Evolutionary conservation across 2,329 filamentous ascomycete genomes (phyloP).

Genomic region (Celoporthe dispersa): DNA sequence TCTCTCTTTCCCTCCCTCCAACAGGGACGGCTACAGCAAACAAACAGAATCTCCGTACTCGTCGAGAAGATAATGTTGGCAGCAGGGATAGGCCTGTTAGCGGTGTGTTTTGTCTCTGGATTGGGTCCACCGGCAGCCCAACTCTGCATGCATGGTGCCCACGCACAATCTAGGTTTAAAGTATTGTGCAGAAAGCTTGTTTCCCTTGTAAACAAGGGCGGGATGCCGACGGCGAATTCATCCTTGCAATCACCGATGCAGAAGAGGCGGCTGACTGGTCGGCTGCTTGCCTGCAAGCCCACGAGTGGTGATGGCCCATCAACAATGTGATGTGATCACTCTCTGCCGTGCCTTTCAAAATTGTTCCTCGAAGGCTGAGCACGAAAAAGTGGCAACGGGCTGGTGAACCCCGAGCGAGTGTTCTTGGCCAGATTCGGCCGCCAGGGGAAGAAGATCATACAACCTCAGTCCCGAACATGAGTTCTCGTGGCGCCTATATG

Average conservation of each 20-base stretch:
- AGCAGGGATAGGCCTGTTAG: background rate
- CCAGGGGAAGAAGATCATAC: background rate
- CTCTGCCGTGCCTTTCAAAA: background rate
- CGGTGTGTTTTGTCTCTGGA: background rate
- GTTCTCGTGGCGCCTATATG: background rate
- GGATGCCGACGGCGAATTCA: background rate
- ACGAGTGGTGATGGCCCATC: background rate
- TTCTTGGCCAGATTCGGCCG: background rate
- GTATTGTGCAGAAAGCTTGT: slow-evolving; percentile 5
- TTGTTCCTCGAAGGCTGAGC: background rate
- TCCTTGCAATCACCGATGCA: slow-evolving; percentile 7
- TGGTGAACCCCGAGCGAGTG: background rate
- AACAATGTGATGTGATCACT: background rate
- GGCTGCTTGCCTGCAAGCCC: background rate
- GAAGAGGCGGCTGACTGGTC: background rate
- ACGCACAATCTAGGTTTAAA: background rate
- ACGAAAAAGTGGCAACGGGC: background rate
- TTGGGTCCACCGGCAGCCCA: background rate
- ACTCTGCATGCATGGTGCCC: background rate
- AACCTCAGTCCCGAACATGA: background rate
- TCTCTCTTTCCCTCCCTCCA: too few relatives aligned
- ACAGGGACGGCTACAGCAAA: background rate
- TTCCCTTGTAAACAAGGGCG: background rate
- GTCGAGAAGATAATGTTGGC: background rate
- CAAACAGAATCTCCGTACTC: background rate